These are phyloP conservation scores for Vitis hybrid DNA, from an alignment of 177 flowering plant species.

Conservation along the genomic window DNA sequence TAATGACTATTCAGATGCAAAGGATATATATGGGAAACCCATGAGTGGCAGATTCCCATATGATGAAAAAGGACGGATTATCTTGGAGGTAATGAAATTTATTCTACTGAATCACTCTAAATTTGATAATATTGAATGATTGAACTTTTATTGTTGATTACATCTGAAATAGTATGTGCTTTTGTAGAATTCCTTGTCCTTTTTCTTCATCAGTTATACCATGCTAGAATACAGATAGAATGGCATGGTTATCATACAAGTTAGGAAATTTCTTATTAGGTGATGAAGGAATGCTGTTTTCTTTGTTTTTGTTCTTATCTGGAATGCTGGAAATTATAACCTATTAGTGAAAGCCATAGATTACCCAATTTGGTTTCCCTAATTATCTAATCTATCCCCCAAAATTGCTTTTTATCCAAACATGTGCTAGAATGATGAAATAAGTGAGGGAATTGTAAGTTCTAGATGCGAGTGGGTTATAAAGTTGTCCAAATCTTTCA, in stretches of 20 bases:
- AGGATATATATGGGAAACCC: slow-evolving; percentile 71
- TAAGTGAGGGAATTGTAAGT: background rate
- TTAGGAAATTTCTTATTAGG: background rate
- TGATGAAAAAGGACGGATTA: slow-evolving; percentile 69
- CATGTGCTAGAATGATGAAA: background rate
- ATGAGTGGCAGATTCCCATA: slow-evolving; percentile 88
- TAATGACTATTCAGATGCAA: slow-evolving; percentile 86
- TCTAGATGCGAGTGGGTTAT: background rate
- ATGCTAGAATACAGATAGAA: background rate
- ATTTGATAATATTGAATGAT: background rate
- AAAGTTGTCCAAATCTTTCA: background rate
- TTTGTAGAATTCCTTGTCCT: background rate
- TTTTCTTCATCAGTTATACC: background rate
- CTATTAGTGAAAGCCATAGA: too few species aligned
- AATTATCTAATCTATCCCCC: background rate
- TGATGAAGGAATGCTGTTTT: background rate
- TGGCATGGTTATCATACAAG: background rate
- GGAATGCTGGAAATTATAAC: too few species aligned
- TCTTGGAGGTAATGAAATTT: slow-evolving; percentile 69
- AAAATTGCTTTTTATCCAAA: background rate
- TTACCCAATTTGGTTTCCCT: background rate
- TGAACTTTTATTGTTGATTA: background rate
- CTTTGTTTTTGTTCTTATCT: too few species aligned
- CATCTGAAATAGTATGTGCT: background rate
- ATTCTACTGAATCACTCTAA: background rate